Percentiles rank a stretch among this genome's conserved stretches.
Conservation (phyloP, 345 rosid genomes). For the Aethionema arabicum region DNA sequence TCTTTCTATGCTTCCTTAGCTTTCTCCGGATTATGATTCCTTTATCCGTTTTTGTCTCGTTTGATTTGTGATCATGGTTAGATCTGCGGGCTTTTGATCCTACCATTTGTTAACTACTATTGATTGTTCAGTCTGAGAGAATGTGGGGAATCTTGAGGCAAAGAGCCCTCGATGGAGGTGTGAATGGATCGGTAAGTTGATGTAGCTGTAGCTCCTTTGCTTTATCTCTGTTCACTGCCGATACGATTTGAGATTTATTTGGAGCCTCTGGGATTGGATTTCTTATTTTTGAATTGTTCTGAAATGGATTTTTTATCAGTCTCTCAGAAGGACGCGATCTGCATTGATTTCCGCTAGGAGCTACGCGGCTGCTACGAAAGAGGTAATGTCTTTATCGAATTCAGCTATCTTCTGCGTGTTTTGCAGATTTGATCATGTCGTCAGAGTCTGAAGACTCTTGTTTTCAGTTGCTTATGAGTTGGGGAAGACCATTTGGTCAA, state of each 20-base stretch:
- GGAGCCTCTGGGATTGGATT: constrained; percentile 7
- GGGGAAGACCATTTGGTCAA: constrained; percentile 1
- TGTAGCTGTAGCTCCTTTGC: not conserved
- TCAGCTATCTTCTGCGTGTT: not conserved
- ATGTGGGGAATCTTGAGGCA: constrained; percentile 67
- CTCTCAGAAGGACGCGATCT: constrained; percentile 51
- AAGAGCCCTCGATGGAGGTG: constrained; percentile 46
- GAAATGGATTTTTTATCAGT: constrained; percentile 30
- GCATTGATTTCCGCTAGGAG: constrained; percentile 48
- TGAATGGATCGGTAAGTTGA: constrained; percentile 34
- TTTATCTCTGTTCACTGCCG: not conserved
- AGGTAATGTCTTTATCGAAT: constrained; percentile 40
- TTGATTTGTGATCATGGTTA: constrained; percentile 4
- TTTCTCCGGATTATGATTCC: constrained; percentile 10
- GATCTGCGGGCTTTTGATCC: constrained; percentile 28
- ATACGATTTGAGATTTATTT: constrained; percentile 18
- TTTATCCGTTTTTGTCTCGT: constrained; percentile 9
- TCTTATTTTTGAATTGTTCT: not conserved
- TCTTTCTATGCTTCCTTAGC: not conserved
- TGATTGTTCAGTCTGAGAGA: constrained; percentile 26
- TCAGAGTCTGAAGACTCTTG: not conserved
- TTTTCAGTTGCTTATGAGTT: constrained; percentile 2
- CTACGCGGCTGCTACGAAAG: constrained; percentile 65
- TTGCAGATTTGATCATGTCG: not conserved
- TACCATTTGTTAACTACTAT: not conserved